These are phyloP conservation scores for Daphne laureola DNA, from an alignment of 441 rosid genomes.

Conservation along the genomic window DNA sequence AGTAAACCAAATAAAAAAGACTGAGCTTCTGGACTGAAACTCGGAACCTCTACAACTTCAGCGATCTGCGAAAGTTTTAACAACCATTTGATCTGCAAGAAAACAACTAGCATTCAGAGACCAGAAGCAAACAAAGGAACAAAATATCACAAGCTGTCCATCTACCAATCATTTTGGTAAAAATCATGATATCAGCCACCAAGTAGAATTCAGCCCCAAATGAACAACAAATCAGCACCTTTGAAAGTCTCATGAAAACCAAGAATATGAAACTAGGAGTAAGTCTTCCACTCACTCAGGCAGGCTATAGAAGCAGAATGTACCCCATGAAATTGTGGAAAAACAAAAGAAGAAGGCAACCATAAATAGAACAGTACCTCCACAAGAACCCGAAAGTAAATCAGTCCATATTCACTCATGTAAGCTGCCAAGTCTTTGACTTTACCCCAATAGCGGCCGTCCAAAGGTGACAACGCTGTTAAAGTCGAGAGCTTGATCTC, in stretches of 20 bases:
- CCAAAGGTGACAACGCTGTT: slow-evolving; percentile 85
- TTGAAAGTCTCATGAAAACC: no score
- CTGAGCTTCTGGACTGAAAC: slow-evolving; percentile 60
- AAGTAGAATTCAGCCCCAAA: neutral
- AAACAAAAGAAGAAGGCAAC: neutral
- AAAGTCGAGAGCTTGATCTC: slow-evolving; percentile 62
- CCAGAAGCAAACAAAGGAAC: neutral
- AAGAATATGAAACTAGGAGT: neutral
- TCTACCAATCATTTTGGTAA: no score
- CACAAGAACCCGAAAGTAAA: slow-evolving; percentile 69
- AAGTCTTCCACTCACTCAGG: no score
- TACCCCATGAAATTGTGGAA: no score
- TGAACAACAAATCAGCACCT: no score
- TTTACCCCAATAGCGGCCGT: slow-evolving; percentile 85
- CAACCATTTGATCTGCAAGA: slow-evolving; percentile 76
- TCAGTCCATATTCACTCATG: slow-evolving; percentile 83
- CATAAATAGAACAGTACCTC: slow-evolving; percentile 43
- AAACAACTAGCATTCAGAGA: slow-evolving; percentile 4
- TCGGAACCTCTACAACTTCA: slow-evolving; percentile 68
- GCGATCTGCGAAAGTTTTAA: slow-evolving; percentile 76
- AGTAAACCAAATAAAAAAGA: slow-evolving; percentile 53
- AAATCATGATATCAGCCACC: no score
- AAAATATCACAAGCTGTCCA: no score
- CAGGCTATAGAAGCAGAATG: no score
- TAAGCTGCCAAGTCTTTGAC: slow-evolving; percentile 82